phyloP scores from a whole-genome alignment of 176 grass and related monocot genomes.

The Eragrostis nindensis region DNA sequence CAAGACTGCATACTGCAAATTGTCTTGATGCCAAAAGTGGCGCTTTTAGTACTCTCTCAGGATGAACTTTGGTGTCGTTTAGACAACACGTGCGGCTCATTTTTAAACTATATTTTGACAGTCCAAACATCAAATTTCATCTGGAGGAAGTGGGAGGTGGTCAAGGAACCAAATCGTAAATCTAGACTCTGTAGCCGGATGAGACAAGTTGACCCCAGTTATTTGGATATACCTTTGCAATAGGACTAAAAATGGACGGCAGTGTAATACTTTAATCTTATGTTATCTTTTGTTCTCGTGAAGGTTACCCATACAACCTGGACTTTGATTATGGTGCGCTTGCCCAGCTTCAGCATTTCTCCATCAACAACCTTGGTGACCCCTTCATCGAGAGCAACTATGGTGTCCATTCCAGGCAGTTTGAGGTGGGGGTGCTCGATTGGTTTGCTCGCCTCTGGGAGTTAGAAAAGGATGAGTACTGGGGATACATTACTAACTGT shows the following conservation, averaged over 20 bases:
- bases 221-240: not conserved
- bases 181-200: not conserved
- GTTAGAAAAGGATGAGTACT: conserved; percentile 72
- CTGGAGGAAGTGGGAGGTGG: not conserved
- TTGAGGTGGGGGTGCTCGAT: conserved; percentile 86
- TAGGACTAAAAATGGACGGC: not conserved
- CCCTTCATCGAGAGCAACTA: conserved; percentile 96
- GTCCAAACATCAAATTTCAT: no score
- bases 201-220: not conserved
- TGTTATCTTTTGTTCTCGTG: not conserved
- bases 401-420: conserved; percentile 85
- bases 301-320: conserved; percentile 90
- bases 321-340: conserved; percentile 88
- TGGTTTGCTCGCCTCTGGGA: conserved; percentile 94
- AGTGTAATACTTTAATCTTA: conserved; percentile 7
- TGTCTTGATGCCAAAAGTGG: not conserved
- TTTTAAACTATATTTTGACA: no score
- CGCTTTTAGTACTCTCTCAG: not conserved
- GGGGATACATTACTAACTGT: conserved; percentile 96
- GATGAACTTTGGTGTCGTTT: no score
- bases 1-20: not conserved
- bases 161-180: not conserved
- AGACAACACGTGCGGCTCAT: no score
- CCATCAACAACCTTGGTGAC: conserved; percentile 87
- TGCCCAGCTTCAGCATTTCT: conserved; percentile 71